phyloP scores from a whole-genome alignment of 352 stramenopile species.

The Pythium biforme region DNA sequence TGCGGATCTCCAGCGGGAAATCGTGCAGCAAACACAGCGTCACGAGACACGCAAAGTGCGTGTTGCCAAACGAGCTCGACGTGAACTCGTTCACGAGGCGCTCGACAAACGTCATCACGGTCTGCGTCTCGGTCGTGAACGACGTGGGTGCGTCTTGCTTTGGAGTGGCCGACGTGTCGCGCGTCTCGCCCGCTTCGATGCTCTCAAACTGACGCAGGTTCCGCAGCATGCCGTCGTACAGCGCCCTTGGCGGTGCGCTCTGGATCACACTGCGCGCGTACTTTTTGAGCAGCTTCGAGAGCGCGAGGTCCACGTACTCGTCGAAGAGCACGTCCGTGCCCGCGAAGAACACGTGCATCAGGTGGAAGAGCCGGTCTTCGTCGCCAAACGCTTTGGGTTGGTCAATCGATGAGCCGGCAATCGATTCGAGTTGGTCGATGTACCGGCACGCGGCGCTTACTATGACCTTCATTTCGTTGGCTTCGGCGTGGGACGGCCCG shows the following conservation, averaged over 20 bases:
- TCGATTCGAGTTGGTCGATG: constrained; percentile 51
- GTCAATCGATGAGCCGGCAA: constrained; percentile 11
- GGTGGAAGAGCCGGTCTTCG: constrained; percentile 76
- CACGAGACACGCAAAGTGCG: constrained; percentile 60
- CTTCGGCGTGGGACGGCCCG: constrained; percentile 45
- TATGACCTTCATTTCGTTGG: constrained; percentile 71
- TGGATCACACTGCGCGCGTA: constrained; percentile 32
- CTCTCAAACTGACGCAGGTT: constrained; percentile 55
- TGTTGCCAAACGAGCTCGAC: constrained; percentile 62
- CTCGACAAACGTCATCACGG: constrained; percentile 68
- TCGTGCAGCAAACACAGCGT: constrained; percentile 59
- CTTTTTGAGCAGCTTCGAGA: constrained; percentile 46
- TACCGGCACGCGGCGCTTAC: constrained; percentile 67
- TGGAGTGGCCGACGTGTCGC: not conserved
- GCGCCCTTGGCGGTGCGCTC: constrained; percentile 9
- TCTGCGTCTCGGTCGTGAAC: constrained; percentile 50
- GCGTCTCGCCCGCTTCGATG: constrained; percentile 25
- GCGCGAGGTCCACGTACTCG: constrained; percentile 51
- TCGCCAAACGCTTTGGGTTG: constrained; percentile 22
- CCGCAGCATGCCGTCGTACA: constrained; percentile 49
- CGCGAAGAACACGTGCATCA: constrained; percentile 73
- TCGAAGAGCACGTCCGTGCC: constrained; percentile 73
- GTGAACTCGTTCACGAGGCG: constrained; percentile 68
- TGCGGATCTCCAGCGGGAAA: constrained; percentile 53
- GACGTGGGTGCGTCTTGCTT: constrained; percentile 20